Base-by-base conservation (phyloP, 495 filamentous ascomycete genomes). In the Cudoniella acicularis region DNA sequence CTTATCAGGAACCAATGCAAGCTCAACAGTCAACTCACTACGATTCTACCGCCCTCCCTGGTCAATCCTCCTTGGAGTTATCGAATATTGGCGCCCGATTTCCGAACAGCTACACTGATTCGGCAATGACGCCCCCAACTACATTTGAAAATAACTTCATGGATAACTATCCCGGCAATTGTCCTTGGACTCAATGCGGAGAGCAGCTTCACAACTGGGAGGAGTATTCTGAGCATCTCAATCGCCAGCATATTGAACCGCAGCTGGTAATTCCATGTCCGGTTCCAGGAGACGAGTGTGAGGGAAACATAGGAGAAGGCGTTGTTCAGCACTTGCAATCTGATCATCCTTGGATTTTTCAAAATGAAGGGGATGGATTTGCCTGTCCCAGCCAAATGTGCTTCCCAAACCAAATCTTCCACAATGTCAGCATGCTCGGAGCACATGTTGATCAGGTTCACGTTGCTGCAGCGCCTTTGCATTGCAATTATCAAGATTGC, bases 401-500 rank as follows among this genome's bases (percentile, higher is more conserved):
- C 40, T 24, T 42, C 10, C 48, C 46, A 11, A 47, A 54, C 27
- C 45, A 65, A 30, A 57, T 27, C 1, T 66, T 57, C 25, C 51
- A 36, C n/a, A 27, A 59, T 36, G 56, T 52, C 47, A 25, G 50
- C 0, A 62, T 57, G 57, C 53, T 66, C 22, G 60, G 63, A 23
- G 56, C 63, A 26, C 64, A 67, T 40, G 56, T 63, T 20, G 64
- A 63, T 21, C 46, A 52, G 18, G 60, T 53, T 22, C 64, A 67
- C 1, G 57, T 60, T 18, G 49, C 21, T 41, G 23, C 47, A 52
- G 57, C 54, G 24, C 17, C 20, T 11, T 24, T 67, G 13, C 53
- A 54, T 6, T 67, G 64, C 41, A 54, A 51, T n/a, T 40, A 53
- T 24, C 51, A 61, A 17, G 46, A 57, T n/a, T 63, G 60, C 24